These are phyloP conservation scores for Geotrichum carabidarum DNA, from an alignment of 1,139 yeast species.

Conservation along the genomic window DNA sequence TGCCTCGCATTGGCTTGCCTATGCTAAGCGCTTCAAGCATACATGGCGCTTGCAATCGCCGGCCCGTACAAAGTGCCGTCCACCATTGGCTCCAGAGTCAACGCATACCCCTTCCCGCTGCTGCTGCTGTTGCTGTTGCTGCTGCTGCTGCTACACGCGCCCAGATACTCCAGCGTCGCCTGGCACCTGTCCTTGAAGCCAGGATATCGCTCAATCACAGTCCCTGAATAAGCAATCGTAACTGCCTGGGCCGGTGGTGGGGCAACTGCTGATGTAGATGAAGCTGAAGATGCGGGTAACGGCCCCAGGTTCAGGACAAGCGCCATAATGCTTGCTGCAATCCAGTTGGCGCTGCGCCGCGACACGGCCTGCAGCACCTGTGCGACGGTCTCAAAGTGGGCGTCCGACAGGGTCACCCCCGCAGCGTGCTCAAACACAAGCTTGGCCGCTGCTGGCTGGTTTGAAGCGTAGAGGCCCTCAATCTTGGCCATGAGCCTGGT, in stretches of 20 bases:
- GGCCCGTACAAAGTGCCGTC: conserved; percentile 35
- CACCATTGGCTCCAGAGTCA: conserved; percentile 25
- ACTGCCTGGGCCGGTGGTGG: background rate
- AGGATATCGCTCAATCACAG: conserved; percentile 82
- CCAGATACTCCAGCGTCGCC: conserved; percentile 28
- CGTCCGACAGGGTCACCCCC: background rate
- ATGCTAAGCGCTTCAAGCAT: background rate
- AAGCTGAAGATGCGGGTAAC: background rate
- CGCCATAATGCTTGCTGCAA: conserved; percentile 72
- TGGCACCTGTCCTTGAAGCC: conserved; percentile 57
- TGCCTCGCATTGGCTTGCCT: too few species aligned
- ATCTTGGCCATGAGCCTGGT: conserved; percentile 31
- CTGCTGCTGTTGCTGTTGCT: conserved; percentile 16
- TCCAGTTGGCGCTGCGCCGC: conserved; percentile 70
- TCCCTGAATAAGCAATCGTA: conserved; percentile 79
- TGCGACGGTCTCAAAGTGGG: conserved; percentile 38
- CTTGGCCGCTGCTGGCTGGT: background rate
- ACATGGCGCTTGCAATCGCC: conserved; percentile 35
- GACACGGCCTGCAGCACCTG: conserved; percentile 60
- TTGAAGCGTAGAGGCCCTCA: conserved; percentile 22
- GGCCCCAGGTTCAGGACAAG: conserved; percentile 19
- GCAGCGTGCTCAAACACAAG: background rate
- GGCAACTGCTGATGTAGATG: background rate
- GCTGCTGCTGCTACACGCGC: conserved; percentile 15
- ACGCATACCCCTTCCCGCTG: conserved; percentile 11